Evolutionary conservation across 352 stramenopile genomes (phyloP), one percentile per base, ranked within the genome.

Genomic region (Pelagophyceae sp.): DNA sequence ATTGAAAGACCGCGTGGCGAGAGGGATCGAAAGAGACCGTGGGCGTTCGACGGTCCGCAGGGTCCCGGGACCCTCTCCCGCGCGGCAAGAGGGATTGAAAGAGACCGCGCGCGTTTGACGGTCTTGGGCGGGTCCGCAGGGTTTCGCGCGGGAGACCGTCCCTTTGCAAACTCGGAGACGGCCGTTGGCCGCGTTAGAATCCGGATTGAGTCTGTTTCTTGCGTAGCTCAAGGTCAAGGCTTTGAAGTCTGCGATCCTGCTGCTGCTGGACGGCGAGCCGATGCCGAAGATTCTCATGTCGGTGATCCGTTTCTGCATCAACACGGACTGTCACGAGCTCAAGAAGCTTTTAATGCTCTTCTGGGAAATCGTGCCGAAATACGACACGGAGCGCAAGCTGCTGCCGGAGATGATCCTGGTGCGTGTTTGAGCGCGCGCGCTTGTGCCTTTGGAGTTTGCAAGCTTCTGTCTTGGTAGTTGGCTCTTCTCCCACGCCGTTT

Each of bases 321-420:
- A 97, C 75, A 95, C 97, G 67, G 96, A 98, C 75, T 95, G 99
- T 87, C 97, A 99, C 86, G 92, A 96, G 81, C 88, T 99, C 63
- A 99, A 99, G 86, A 99, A 99, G 83, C 87, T 99, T 54, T 91
- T 98, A 40, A 99, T 98, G 93, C 88, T 99, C 72, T 99, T 98
- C 85, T 98, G 94, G 94, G 96, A 99, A 83, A 95, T 99, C 74
- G 94, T 97, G 1, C 93, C 94, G 37, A 99, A 98, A 84, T 98
- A 98, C 82, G 94, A 98, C 86, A 31, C 78, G 85, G 33, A 84
- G 35, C 90, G 92, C 33, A 99, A 99, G 85, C 88, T 99, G 29
- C 85, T 99, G 40, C 94, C 95, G 0, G 96, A 99, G 87, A 99
- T 99, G 95, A 98, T 99, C 84, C 86, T 99, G 31, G 90, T 76